Conservation (phyloP, 192 early-diverging fungal species). For the Spinellus fusiger region DNA sequence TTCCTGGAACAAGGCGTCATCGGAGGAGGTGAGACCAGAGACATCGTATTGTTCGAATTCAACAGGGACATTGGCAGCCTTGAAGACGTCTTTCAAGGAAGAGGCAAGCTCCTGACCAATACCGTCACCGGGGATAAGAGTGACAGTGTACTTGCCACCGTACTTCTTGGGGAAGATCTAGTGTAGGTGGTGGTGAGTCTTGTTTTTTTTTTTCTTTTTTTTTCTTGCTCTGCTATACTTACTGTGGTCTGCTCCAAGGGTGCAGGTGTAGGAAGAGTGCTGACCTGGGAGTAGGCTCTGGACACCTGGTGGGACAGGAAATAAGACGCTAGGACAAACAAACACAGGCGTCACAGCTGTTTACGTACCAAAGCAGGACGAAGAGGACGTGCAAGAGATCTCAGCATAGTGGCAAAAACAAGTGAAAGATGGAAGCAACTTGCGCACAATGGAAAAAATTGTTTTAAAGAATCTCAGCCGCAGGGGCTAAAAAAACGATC, state of each 20-base stretch:
- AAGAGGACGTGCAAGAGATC: too few species aligned
- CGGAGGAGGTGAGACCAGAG: slow-evolving; percentile 81
- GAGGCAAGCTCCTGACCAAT: slow-evolving; percentile 90
- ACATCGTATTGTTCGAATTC: slow-evolving; percentile 98
- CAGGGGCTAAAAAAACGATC: too few species aligned
- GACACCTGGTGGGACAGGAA: not conserved
- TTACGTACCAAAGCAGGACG: too few species aligned
- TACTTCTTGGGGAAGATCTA: slow-evolving; percentile 59
- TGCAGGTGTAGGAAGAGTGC: slow-evolving; percentile 27
- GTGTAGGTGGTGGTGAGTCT: not conserved
- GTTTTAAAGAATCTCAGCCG: too few species aligned
- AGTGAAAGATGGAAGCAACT: not conserved
- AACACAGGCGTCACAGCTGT: too few species aligned
- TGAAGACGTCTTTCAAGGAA: slow-evolving; percentile 92
- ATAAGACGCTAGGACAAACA: not conserved
- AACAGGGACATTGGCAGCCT: slow-evolving; percentile 87
- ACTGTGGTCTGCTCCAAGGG: slow-evolving; percentile 31
- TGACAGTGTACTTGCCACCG: slow-evolving; percentile 93
- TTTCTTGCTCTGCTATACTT: slow-evolving; percentile 6
- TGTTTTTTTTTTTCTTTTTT: not conserved
- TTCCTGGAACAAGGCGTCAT: slow-evolving; percentile 80
- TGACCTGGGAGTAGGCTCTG: slow-evolving; percentile 25
- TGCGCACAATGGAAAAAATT: too few species aligned
- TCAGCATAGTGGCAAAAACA: too few species aligned
- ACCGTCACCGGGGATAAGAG: slow-evolving; percentile 98